Evolutionary conservation across 768 basidiomycete species (phyloP).

Genomic region (Suillus lakei): DNA sequence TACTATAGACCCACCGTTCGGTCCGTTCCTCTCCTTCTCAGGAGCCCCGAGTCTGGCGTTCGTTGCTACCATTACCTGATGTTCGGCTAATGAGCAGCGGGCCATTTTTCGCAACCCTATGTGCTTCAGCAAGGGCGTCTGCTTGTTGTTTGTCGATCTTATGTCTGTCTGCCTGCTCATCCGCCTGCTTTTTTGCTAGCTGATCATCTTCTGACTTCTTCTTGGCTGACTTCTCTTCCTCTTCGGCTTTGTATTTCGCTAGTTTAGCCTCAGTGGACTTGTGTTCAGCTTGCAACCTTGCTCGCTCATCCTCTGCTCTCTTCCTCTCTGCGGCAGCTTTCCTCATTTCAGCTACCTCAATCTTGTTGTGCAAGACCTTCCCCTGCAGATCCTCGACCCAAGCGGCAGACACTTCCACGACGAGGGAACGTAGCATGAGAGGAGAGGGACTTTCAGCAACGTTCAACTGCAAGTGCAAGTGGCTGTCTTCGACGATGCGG

Average conservation of each 20-base stretch:
- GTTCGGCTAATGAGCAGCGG: neutral
- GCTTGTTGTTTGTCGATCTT: neutral
- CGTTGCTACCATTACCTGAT: neutral
- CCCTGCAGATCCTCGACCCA: neutral
- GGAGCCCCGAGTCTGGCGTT: neutral
- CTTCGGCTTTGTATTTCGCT: neutral
- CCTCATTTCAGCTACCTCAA: neutral
- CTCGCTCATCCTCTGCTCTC: neutral
- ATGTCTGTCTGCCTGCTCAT: neutral
- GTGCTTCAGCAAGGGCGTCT: neutral
- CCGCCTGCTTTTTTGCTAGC: neutral
- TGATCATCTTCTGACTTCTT: neutral
- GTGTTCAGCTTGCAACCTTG: neutral
- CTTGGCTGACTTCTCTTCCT: neutral
- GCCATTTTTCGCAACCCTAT: neutral
- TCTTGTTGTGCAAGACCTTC: neutral
- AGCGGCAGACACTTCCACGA: neutral
- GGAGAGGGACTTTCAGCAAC: neutral
- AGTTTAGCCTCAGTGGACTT: neutral
- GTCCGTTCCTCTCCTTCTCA: neutral
- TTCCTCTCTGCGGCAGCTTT: neutral
- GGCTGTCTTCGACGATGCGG: neutral
- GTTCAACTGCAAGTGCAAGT: neutral
- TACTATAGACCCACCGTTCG: neutral
- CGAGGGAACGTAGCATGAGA: neutral